These are phyloP conservation scores for Neonectria faginata DNA, from an alignment of 2,329 filamentous ascomycete genomes.

Conservation along the genomic window DNA sequence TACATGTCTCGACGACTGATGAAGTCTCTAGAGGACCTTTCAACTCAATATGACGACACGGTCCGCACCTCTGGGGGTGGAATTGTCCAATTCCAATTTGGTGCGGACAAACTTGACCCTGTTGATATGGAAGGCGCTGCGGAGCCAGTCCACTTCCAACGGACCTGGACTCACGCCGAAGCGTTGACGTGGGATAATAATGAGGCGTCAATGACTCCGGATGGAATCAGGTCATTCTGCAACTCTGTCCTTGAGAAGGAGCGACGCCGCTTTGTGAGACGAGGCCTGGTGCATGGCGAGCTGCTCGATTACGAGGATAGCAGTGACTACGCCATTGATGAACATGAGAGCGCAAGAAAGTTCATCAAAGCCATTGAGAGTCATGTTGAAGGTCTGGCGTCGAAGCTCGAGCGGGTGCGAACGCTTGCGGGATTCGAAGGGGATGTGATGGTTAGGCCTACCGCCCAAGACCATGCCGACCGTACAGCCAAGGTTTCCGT, in stretches of 20 bases:
- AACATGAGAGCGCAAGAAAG: slow-evolving; percentile 83
- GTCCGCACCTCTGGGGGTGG: slow-evolving; percentile 89
- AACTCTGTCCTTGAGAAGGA: slow-evolving; percentile 75
- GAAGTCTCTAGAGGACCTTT: slow-evolving; percentile 97
- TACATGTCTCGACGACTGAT: slow-evolving; percentile 99
- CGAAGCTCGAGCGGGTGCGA: slow-evolving; percentile 68
- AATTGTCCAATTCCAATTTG: slow-evolving; percentile 97
- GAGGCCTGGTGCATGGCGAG: slow-evolving; percentile 71
- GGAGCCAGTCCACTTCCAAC: slow-evolving; percentile 90
- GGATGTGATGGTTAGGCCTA: slow-evolving; percentile 36
- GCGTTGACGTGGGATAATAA: slow-evolving; percentile 82
- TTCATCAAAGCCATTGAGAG: slow-evolving; percentile 84
- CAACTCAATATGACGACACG: slow-evolving; percentile 92
- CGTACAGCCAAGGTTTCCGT: slow-evolving; percentile 87
- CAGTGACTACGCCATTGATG: slow-evolving; percentile 77
- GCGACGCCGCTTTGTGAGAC: slow-evolving; percentile 71
- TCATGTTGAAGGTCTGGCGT: slow-evolving; percentile 73
- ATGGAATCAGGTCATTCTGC: slow-evolving; percentile 78
- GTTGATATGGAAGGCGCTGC: slow-evolving; percentile 97
- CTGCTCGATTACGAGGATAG: slow-evolving; percentile 76
- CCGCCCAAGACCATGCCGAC: slow-evolving; percentile 64
- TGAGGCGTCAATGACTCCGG: slow-evolving; percentile 78
- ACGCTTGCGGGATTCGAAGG: slow-evolving; percentile 62
- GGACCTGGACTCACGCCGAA: slow-evolving; percentile 87
- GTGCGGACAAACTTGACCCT: slow-evolving; percentile 94